phyloP scores from a whole-genome alignment of 139 green algal species.

The Limnomonas spitsbergensis region DNA sequence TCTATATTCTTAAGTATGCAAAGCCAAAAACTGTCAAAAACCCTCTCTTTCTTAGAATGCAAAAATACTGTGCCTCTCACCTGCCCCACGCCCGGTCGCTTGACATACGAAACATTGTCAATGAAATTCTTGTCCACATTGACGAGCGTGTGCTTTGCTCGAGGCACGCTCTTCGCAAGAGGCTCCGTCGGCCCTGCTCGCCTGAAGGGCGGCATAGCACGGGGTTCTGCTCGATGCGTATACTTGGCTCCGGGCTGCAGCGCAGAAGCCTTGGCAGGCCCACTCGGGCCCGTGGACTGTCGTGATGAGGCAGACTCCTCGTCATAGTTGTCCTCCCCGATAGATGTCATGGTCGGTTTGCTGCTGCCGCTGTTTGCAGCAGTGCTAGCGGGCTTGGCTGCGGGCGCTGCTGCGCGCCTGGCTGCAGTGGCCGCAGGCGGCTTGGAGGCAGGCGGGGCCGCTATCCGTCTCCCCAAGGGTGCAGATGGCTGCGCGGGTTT shows the following conservation, averaged over 20 bases:
- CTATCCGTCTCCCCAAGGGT: background rate
- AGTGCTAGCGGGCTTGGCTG: background rate
- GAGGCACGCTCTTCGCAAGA: background rate
- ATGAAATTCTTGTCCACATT: conserved; percentile 12
- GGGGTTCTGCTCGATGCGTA: no score
- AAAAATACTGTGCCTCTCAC: background rate
- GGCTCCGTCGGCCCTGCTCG: background rate
- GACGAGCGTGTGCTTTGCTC: background rate
- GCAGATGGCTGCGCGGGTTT: background rate
- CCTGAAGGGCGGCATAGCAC: no score
- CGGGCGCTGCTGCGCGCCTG: background rate
- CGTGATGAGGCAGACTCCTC: background rate
- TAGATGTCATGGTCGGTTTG: no score
- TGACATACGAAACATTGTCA: background rate
- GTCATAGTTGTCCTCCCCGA: background rate
- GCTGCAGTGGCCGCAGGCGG: background rate
- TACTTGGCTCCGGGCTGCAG: background rate
- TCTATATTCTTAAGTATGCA: background rate
- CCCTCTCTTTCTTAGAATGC: no score
- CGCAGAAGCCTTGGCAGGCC: no score
- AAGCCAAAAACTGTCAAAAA: background rate
- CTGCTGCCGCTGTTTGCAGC: background rate
- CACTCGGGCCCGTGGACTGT: background rate
- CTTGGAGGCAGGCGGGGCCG: background rate
- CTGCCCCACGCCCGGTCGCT: conserved; percentile 12